These are phyloP conservation scores for Calycina herbarum DNA, from an alignment of 2,329 filamentous ascomycete genomes.

Conservation along the genomic window DNA sequence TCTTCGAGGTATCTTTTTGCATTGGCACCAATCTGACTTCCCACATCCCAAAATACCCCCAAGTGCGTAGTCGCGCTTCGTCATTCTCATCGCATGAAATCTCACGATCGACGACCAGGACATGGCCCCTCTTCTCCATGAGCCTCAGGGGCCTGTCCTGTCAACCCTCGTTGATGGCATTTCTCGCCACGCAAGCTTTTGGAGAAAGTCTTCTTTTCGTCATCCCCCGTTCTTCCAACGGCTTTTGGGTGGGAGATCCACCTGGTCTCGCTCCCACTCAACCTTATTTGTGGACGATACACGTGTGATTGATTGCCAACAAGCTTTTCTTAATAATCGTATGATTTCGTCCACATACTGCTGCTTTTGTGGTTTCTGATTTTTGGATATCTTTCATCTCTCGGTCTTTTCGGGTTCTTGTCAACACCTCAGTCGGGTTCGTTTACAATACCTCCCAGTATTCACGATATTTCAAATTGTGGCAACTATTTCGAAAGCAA, in stretches of 20 bases:
- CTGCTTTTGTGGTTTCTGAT: not conserved
- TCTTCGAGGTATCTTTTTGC: too few species aligned
- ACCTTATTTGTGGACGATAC: not conserved
- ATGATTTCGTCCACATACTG: not conserved
- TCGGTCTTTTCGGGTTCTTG: not conserved
- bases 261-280: not conserved
- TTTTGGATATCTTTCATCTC: not conserved
- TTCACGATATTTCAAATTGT: too few species aligned
- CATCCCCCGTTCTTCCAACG: too few species aligned
- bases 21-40: too few species aligned
- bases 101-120: not conserved
- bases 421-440: not conserved
- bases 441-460: too few species aligned
- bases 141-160: not conserved
- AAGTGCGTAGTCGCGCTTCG: not conserved
- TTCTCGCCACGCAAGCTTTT: not conserved
- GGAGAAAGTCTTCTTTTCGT: not conserved
- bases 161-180: not conserved
- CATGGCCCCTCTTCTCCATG: not conserved
- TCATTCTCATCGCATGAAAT: not conserved
- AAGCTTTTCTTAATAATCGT: not conserved
- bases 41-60: not conserved
- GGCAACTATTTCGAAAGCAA: not conserved
- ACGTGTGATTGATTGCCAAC: slow-evolving; percentile 1
- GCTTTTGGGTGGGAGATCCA: not conserved